Evolutionary conservation across 176 grass and related monocot species (phyloP), one percentile per base, ranked within the genome.

Genomic region (Saccharum spontaneum): DNA sequence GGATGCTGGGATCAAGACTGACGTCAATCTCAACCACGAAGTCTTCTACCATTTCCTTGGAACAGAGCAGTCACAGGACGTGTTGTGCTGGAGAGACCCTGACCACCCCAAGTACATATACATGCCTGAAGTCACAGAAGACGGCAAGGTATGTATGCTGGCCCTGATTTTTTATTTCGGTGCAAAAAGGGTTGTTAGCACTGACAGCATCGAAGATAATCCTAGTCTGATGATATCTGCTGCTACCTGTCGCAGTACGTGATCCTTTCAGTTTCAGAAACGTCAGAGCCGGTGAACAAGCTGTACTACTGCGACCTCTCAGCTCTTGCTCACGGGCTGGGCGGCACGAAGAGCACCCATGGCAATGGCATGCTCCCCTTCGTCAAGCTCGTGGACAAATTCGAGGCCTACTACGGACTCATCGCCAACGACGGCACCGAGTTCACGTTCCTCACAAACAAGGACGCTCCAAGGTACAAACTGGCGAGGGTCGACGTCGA

Each of bases 371-470:
- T 84, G 79, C 96, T 95, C 10, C 96, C 96, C 10, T 98, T 98
- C 28, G 34, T 95, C 31, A 92, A 95, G 75, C 92, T 98, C 30
- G 74, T 98, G 8, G 96, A 95, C 67, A 85, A 69, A 4, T 95
- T 98, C 33, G 91, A 94, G 73, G 93, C 91, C 6, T 60, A 65
- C 77, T 95, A 94, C 83, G 57, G 66, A 0, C 71, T 81, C 37
- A 57, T 92, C 67, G 83, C 96, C 77, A 98, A 98, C 77, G 93
- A 98, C 85, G 91, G 12, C 38, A 77, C 24, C 36, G 18, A 46
- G 10, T 98, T 98, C 86, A 98, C 91, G 2, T 88, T 98, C n/a
- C 82, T 92, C 30, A 95, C 96, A 0, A 95, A 98, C 79, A 95
- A 86, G 67, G 82, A 83, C 67, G 96, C 96, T 10, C 91, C 93